Conservation (phyloP, 331 rosid species). For the Quercus phellos region DNA sequence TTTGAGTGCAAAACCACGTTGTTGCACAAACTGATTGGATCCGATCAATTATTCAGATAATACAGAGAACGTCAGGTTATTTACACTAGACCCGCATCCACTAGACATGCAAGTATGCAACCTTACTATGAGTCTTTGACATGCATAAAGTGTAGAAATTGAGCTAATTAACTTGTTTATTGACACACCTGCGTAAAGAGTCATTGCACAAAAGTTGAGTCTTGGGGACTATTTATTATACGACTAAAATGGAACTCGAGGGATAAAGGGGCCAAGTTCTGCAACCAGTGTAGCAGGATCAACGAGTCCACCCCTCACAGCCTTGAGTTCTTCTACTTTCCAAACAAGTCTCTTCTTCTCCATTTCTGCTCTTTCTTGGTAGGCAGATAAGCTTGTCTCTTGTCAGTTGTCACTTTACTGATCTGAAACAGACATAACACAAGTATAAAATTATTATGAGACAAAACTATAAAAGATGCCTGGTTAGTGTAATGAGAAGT, state of each 20-base stretch:
- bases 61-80: no score
- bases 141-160: not conserved
- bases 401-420: constrained; percentile 44
- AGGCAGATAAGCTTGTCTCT: constrained; percentile 81
- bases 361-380: constrained; percentile 79
- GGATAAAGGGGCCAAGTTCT: constrained; percentile 37
- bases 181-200: not conserved
- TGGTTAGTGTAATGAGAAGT: not conserved
- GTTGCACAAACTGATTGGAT: no score
- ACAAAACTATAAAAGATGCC: not conserved
- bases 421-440: constrained; percentile 42
- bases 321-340: constrained; percentile 60
- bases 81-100: no score
- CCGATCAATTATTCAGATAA: no score
- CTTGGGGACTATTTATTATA: not conserved
- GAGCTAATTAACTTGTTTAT: not conserved
- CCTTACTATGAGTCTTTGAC: not conserved
- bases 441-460: not conserved
- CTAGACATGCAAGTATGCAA: no score
- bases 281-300: constrained; percentile 34
- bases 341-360: constrained; percentile 69
- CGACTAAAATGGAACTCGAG: not conserved
- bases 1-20: no score
- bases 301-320: constrained; percentile 56
- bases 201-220: no score